Evolutionary conservation across 257 asterid genomes (phyloP).

Genomic region (Solanum appendiculatum): DNA sequence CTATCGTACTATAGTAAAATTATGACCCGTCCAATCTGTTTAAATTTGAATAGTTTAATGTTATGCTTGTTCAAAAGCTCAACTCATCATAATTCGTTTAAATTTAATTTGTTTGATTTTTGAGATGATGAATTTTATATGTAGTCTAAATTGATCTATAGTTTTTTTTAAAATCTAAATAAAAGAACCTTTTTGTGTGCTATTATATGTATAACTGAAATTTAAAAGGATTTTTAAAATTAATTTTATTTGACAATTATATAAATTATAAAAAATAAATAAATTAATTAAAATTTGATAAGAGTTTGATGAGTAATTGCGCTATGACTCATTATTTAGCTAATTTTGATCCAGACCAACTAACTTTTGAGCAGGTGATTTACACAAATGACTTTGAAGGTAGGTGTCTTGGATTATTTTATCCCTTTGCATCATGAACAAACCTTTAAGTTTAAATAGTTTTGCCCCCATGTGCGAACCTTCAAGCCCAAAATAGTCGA

Average conservation of each 20-base stretch:
- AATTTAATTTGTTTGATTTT: not conserved
- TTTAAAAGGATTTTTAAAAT: not conserved
- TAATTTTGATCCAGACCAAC: not conserved
- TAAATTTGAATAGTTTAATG: not conserved
- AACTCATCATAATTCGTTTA: accelerated
- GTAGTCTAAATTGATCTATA: not conserved
- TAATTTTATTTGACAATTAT: not conserved
- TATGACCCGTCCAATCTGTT: not conserved
- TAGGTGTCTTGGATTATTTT: not conserved
- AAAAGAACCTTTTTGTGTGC: not conserved
- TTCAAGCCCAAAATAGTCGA: not conserved
- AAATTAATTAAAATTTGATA: not conserved
- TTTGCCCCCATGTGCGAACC: not conserved
- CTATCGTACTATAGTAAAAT: not conserved
- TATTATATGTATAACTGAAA: not conserved
- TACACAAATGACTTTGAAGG: not conserved
- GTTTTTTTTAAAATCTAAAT: not conserved
- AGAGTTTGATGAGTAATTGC: not conserved
- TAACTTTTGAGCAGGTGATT: not conserved
- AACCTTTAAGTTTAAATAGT: not conserved
- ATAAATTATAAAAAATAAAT: not conserved
- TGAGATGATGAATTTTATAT: not conserved
- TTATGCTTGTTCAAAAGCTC: accelerated
- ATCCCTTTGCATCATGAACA: not conserved
- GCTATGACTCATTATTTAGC: not conserved